Percentiles rank a stretch among this genome's conserved stretches.
Evolutionary conservation across 805 yeast species (phyloP).

Genomic region (Sugiyamaella chiloensis): DNA sequence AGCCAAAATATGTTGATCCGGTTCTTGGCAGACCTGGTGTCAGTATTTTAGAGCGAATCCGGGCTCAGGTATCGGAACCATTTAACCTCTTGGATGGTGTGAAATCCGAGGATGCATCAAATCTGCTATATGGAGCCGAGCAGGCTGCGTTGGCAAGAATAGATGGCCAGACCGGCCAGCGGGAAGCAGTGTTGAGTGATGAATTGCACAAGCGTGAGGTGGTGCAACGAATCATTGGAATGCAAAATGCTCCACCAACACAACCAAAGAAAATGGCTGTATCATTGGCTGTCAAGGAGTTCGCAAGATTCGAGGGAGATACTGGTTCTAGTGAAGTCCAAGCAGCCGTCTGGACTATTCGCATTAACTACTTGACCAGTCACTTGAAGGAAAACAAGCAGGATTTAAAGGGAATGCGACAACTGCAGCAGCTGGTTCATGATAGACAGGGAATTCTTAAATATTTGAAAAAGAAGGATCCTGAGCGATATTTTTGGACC

Average conservation of each 20-base stretch:
- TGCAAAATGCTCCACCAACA: constrained; percentile 62
- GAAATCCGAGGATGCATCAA: constrained; percentile 64
- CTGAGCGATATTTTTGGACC: constrained; percentile 80
- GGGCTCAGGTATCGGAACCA: constrained; percentile 64
- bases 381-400: constrained; percentile 70
- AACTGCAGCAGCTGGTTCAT: constrained; percentile 80
- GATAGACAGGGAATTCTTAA: constrained; percentile 78
- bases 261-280: constrained; percentile 60
- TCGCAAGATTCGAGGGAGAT: constrained; percentile 80
- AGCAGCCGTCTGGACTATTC: constrained; percentile 84
- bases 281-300: constrained; percentile 69
- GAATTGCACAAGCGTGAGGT: constrained; percentile 64
- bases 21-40: constrained; percentile 70
- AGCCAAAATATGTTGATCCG: constrained; percentile 61
- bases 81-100: constrained; percentile 59
- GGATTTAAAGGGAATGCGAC: constrained; percentile 67
- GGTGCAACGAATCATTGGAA: constrained; percentile 64
- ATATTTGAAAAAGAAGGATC: constrained; percentile 76
- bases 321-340: constrained; percentile 95
- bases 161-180: constrained; percentile 22
- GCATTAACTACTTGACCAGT: constrained; percentile 70
- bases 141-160: constrained; percentile 48
- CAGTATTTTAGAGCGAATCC: constrained; percentile 65
- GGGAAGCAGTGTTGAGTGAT: constrained; percentile 28
- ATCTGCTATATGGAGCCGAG: constrained; percentile 73